phyloP scores from a whole-genome alignment of 192 early-diverging fungal genomes.

The Lobulomyces angularis region DNA sequence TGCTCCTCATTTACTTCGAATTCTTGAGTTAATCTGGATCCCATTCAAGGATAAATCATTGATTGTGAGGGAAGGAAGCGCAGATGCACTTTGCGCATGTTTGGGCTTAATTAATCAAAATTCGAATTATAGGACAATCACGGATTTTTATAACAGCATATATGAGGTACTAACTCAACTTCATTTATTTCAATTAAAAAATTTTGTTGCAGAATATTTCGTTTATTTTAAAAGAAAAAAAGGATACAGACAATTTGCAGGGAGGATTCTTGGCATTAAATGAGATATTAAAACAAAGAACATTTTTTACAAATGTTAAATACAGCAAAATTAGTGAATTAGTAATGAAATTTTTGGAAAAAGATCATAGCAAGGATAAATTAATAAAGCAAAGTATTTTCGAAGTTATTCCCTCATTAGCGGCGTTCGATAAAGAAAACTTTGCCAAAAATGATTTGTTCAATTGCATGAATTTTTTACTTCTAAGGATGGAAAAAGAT shows the following conservation, averaged over 20 bases:
- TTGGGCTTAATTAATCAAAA: constrained; percentile 13
- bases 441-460: too few relatives aligned
- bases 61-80: constrained; percentile 49
- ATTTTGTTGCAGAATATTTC: not conserved
- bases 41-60: too few relatives aligned
- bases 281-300: not conserved
- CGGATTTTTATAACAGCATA: not conserved
- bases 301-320: constrained; percentile 60
- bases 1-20: too few relatives aligned
- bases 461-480: constrained; percentile 30
- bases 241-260: not conserved
- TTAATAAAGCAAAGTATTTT: constrained; percentile 61
- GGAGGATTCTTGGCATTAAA: not conserved
- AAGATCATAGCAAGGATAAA: constrained; percentile 54
- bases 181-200: constrained; percentile 1
- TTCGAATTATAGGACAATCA: not conserved
- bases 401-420: constrained; percentile 57
- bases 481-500: constrained; percentile 48
- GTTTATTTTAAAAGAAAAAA: too few relatives aligned
- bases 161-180: constrained; percentile 2
- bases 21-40: too few relatives aligned
- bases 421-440: constrained; percentile 59
- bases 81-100: too few relatives aligned
- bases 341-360: constrained; percentile 53
- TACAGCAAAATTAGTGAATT: constrained; percentile 55